Conservation (phyloP, 176 grass and related monocot genomes). For the Carex myosuroides region DNA sequence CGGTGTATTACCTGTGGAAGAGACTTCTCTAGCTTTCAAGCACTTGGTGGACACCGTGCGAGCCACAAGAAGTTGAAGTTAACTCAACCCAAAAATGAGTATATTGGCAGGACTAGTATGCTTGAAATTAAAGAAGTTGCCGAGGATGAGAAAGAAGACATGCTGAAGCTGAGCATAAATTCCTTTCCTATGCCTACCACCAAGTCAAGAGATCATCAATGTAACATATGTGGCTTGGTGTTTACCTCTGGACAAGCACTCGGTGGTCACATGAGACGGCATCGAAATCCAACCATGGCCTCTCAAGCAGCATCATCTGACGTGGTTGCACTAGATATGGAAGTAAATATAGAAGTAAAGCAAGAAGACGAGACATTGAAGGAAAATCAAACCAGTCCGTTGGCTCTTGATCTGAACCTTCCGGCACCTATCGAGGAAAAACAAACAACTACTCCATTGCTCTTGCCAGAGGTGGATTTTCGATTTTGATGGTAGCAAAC, state of each 20-base stretch:
- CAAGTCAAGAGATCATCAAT: conserved; percentile 51
- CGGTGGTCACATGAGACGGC: conserved; percentile 87
- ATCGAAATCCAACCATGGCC: conserved; percentile 8
- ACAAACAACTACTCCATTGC: background rate
- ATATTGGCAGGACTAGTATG: background rate
- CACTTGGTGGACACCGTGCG: conserved; percentile 15
- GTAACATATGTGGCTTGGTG: conserved; percentile 60
- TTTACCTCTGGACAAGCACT: conserved; percentile 84
- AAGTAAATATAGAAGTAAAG: background rate
- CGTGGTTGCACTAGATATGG: background rate
- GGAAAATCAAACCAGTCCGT: background rate
- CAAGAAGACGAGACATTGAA: background rate
- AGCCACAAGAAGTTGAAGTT: background rate
- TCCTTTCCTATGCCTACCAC: background rate
- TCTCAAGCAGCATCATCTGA: background rate
- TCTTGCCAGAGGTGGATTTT: background rate
- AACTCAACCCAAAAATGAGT: background rate
- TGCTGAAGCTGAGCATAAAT: conserved; percentile 13
- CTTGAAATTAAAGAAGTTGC: background rate
- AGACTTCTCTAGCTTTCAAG: background rate
- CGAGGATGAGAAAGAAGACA: background rate
- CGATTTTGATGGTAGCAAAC: background rate
- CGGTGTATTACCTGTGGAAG: background rate
- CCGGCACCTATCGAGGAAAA: background rate
- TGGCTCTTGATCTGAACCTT: conserved; percentile 6